These are phyloP conservation scores for Taiwanofungus camphoratus DNA, from an alignment of 1,284 basidiomycete species.

Conservation along the genomic window DNA sequence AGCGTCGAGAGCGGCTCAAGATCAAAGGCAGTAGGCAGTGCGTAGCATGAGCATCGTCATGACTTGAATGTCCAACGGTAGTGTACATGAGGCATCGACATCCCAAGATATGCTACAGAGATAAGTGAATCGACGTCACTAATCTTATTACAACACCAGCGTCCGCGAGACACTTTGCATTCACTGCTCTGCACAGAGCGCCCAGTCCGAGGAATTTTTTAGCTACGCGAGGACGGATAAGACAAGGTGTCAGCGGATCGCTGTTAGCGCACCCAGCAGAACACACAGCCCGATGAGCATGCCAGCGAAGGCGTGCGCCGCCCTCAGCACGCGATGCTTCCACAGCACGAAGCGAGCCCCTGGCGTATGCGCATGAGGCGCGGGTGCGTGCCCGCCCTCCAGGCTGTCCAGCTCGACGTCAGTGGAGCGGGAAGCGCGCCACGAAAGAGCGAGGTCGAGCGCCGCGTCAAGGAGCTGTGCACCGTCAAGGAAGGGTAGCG, in stretches of 20 bases:
- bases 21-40: no score
- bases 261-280: neutral
- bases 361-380: neutral
- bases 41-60: no score
- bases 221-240: neutral
- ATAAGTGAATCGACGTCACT: no score
- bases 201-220: neutral
- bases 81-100: no score
- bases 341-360: neutral
- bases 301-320: neutral
- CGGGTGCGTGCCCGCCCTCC: conserved; percentile 3
- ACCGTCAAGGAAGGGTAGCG: conserved; percentile 61
- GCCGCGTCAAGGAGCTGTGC: conserved; percentile 36
- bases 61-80: no score
- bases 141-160: no score
- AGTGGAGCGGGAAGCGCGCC: neutral
- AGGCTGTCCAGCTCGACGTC: neutral
- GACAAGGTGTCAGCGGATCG: neutral
- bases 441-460: conserved; percentile 5
- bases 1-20: no score
- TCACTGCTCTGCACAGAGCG: no score
- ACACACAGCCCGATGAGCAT: conserved; percentile 4
- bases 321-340: conserved; percentile 3
- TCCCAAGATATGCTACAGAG: no score
- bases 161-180: no score